Conservation (phyloP, 1,284 basidiomycete genomes). For the Boletus albobrunnescens region DNA sequence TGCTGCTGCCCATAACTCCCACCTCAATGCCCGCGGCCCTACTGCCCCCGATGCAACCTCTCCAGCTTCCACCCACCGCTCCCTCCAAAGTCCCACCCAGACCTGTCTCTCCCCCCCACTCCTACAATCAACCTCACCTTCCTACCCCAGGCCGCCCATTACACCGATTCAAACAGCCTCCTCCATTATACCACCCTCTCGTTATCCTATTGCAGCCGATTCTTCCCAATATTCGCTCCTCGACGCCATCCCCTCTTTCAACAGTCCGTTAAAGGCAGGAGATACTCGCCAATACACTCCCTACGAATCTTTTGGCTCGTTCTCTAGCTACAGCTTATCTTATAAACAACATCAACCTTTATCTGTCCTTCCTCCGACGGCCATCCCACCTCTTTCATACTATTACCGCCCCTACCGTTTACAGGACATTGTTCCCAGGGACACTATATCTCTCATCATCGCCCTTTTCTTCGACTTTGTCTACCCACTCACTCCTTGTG, state of each 20-base stretch:
- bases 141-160: constrained; percentile 51
- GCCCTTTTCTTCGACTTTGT: constrained; percentile 86
- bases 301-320: constrained; percentile 53
- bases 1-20: constrained; percentile 40
- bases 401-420: constrained; percentile 66
- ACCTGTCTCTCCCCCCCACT: constrained; percentile 45
- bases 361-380: constrained; percentile 46
- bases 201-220: constrained; percentile 68
- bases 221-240: constrained; percentile 49
- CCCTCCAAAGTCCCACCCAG: constrained; percentile 49
- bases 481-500: constrained; percentile 78
- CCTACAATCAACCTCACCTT: constrained; percentile 42
- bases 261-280: constrained; percentile 39
- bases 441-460: constrained; percentile 75
- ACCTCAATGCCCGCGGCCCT: constrained; percentile 29
- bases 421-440: constrained; percentile 71
- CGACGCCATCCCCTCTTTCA: constrained; percentile 35
- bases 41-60: constrained; percentile 45
- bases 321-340: constrained; percentile 67
- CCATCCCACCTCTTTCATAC: constrained; percentile 64
- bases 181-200: constrained; percentile 54
- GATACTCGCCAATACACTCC: constrained; percentile 43
- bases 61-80: constrained; percentile 42
- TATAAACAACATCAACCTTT: constrained; percentile 60
- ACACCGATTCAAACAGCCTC: constrained; percentile 38